Percentiles rank a stretch among this genome's conserved stretches.
phyloP scores from a whole-genome alignment of 257 asterid genomes.

The Scutellaria minor region DNA sequence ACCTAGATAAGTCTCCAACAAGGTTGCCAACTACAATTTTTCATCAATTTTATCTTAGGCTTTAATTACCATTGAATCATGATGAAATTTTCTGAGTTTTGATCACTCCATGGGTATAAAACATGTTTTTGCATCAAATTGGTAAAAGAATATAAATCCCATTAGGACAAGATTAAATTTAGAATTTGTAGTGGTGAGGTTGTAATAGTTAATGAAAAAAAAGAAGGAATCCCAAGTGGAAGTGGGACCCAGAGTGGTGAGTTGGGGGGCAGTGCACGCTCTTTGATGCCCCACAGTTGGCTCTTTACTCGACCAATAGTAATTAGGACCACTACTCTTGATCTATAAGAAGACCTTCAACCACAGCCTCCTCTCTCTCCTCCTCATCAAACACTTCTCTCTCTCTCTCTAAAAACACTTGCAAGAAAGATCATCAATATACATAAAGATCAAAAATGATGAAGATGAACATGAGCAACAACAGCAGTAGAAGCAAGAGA shows the following conservation, averaged over 20 bases:
- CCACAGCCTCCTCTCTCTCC: conserved; percentile 18
- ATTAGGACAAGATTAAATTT: too few relatives aligned
- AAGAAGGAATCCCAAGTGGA: conserved; percentile 50
- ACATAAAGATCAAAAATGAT: background rate
- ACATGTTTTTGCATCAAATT: too few relatives aligned
- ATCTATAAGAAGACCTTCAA: conserved; percentile 42
- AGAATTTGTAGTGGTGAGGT: too few relatives aligned
- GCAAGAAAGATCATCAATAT: background rate
- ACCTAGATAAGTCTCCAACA: too few relatives aligned
- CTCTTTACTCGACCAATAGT: conserved; percentile 62
- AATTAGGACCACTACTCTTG: conserved; percentile 43
- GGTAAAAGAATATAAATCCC: too few relatives aligned
- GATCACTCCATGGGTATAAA: too few relatives aligned
- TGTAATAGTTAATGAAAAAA: background rate
- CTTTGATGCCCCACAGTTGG: conserved; percentile 65
- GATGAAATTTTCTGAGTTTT: too few relatives aligned
- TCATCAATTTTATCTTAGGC: too few relatives aligned
- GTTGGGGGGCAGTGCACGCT: conserved; percentile 57
- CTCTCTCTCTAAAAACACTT: background rate
- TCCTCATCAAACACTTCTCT: background rate
- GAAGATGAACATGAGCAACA: conserved; percentile 64
- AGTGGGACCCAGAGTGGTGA: conserved; percentile 44
- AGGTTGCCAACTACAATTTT: too few relatives aligned
- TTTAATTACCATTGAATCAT: too few relatives aligned
- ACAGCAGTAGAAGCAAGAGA: conserved; percentile 58